Conservation (phyloP, 1,284 basidiomycete species). For the Earliella scabrosa region DNA sequence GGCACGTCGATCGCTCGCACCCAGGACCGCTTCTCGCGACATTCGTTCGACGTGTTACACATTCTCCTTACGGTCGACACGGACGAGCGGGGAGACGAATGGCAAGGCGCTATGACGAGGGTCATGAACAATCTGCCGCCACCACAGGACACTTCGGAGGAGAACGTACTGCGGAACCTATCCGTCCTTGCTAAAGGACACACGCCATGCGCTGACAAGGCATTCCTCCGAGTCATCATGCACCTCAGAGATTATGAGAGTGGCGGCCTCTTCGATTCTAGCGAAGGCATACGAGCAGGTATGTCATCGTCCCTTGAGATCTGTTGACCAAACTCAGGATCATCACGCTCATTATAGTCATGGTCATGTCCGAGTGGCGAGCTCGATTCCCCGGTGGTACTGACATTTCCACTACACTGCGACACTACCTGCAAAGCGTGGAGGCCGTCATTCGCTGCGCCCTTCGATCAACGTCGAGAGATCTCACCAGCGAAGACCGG, state of each 20-base stretch:
- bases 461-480: not conserved
- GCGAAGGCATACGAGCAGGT: constrained; percentile 10
- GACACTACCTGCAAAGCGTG: constrained; percentile 16
- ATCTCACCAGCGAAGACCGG: constrained; percentile 6
- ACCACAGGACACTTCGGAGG: not conserved
- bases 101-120: not conserved
- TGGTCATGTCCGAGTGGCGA: constrained; percentile 18
- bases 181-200: constrained; percentile 8
- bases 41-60: constrained; percentile 14
- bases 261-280: not conserved
- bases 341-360: not conserved
- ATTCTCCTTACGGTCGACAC: constrained; percentile 2
- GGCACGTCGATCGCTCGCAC: constrained; percentile 2
- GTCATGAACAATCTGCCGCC: constrained; percentile 6
- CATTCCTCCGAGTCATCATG: constrained; percentile 14
- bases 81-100: constrained; percentile 1
- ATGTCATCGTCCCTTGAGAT: no score
- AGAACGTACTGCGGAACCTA: constrained; percentile 6
- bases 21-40: constrained; percentile 9
- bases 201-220: constrained; percentile 5
- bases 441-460: constrained; percentile 13
- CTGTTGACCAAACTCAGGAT: no score
- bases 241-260: constrained; percentile 9
- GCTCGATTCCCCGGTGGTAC: constrained; percentile 10
- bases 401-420: constrained; percentile 11